Evolutionary conservation across 805 yeast species (phyloP), one percentile per base, ranked within the genome.

Genomic region (Nakazawaea ishiwadae): DNA sequence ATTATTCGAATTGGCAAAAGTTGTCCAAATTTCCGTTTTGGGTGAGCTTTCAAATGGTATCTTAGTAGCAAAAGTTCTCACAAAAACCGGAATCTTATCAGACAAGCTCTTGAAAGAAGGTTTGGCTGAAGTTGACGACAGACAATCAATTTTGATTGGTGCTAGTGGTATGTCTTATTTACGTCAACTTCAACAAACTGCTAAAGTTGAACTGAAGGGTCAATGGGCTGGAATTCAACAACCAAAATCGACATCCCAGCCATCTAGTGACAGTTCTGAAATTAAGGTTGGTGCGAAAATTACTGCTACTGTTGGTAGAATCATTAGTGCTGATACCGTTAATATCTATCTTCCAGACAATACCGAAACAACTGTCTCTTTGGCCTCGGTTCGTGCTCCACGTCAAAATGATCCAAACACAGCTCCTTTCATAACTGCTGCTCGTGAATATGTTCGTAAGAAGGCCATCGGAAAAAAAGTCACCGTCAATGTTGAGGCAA

Each of bases 381-480:
- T 87, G 51, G 77, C 95, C 2, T 84, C 93, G 1, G 53, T 85
- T 33, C 72, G 95, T 48, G 84, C 80, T 1, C 96, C 96, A 31
- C 73, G 86, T 51, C 73, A 72, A 40, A 62, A 68, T 31, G 93
- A 84, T 49, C 55, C 77, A 24, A 60, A 72, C 4, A 63, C 73
- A 34, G 77, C 78, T 15, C 73, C 79, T 0, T 75, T 77, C 55
- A 79, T 75, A 16, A 70, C 76, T 15, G 69, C 71, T 46, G 88
- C 93, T n/a, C 75, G 75, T 48, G 96, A 87, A 55, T 86, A 73
- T 58, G 81, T 77, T 8, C 74, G 96, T 54, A 72, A 75, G 42
- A 72, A 73, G 47, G 66, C 72, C 30, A 82, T 84, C 56, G 96
- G 95, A 34, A 84, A 84, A 55, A 68, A 69, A 35, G 87, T 82